Conservation (phyloP, 116 monocot genomes). For the Posidonia oceanica region DNA sequence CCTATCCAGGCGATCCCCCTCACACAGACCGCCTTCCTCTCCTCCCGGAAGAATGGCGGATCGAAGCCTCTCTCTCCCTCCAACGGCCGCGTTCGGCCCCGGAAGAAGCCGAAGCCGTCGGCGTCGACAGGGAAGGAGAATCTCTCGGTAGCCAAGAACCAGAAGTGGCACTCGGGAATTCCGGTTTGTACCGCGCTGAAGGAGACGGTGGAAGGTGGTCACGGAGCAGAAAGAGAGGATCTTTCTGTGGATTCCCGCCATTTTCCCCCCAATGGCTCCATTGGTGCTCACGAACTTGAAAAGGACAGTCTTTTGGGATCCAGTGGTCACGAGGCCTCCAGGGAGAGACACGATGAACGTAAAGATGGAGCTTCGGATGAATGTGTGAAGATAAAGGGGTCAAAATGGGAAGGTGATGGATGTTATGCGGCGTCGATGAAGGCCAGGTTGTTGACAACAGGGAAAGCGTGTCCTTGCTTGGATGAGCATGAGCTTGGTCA, state of each 20-base stretch:
- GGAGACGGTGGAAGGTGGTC: neutral
- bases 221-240: neutral
- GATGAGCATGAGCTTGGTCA: slow-evolving; percentile 17
- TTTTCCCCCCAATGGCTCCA: neutral
- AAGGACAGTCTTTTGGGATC: neutral
- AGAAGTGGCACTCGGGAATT: neutral
- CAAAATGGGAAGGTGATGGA: slow-evolving; percentile 4
- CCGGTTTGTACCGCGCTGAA: slow-evolving; percentile 1
- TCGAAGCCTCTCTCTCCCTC: slow-evolving; percentile 22
- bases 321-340: neutral
- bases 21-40: slow-evolving; percentile 11
- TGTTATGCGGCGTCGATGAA: slow-evolving; percentile 36
- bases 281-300: neutral
- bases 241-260: neutral
- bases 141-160: neutral
- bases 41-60: slow-evolving; percentile 8
- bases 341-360: neutral
- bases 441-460: slow-evolving; percentile 30
- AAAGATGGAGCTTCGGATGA: neutral
- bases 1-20: slow-evolving; percentile 25
- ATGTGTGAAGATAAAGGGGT: neutral
- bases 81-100: slow-evolving; percentile 15
- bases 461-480: neutral
- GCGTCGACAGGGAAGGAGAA: slow-evolving; percentile 52
- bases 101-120: slow-evolving; percentile 35